These are phyloP conservation scores for Phaseolus lunatus DNA, from an alignment of 306 rosid species.

Conservation along the genomic window DNA sequence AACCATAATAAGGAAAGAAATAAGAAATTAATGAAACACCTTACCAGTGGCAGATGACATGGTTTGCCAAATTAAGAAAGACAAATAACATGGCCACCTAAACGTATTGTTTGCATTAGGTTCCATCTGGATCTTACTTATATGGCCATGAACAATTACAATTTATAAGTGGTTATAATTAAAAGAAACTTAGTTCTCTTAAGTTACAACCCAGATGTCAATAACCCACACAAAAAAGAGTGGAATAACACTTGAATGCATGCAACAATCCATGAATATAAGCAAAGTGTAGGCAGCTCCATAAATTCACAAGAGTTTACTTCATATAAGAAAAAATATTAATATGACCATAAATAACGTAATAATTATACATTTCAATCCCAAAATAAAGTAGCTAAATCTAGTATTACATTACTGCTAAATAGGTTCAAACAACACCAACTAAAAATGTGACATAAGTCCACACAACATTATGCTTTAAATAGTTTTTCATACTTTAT, in stretches of 20 bases:
- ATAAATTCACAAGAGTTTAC: no score
- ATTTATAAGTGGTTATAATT: neutral
- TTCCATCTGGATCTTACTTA: conserved; percentile 20
- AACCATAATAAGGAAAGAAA: conserved; percentile 25
- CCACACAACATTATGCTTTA: no score
- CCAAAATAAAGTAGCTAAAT: no score
- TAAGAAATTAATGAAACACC: conserved; percentile 14
- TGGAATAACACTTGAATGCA: conserved; percentile 14
- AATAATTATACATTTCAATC: no score
- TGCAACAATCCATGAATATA: conserved; percentile 3
- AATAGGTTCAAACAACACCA: no score
- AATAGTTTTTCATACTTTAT: no score
- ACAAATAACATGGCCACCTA: conserved; percentile 10
- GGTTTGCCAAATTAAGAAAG: conserved; percentile 31
- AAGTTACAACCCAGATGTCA: conserved; percentile 13
- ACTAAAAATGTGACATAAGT: no score
- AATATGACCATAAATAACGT: no score
- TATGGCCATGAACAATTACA: conserved; percentile 23
- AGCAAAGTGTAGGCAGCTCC: neutral
- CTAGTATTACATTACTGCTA: no score
- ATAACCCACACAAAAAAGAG: neutral
- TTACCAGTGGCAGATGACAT: conserved; percentile 1
- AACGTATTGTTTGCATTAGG: conserved; percentile 21
- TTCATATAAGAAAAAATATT: no score
- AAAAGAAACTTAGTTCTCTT: conserved; percentile 36